Base-by-base conservation (phyloP, 176 grass and related monocot genomes). In the Thalia dealbata region DNA sequence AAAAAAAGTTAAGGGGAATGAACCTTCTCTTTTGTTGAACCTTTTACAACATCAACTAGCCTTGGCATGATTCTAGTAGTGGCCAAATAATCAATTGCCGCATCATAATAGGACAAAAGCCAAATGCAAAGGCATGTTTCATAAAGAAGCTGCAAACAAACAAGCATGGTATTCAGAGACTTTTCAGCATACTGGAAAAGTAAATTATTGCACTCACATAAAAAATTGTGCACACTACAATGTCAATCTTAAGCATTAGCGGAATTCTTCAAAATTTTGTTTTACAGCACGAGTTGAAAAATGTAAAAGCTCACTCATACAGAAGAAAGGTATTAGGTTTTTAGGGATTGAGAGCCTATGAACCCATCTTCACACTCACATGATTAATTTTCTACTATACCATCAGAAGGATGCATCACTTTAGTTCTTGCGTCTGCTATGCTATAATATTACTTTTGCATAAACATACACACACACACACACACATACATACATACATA, bases 1-100 rank as follows among this genome's bases (percentile, higher is more conserved):
- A 1, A 62, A 64, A 48, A 50, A 81, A 42, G 30, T 42, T 21
- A 69, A 67, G n/a, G 28, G 29, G 77, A 67, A 21, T 18, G 15
- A 64, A 93, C 95, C 90, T 99, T 99, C 69, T 99, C 95, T 81
- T 93, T 99, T 38, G 95, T 99, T 71, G 90, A 93, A 50, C 90
- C 79, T 82, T 99, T 99, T 78, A 93, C 90, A 86, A 89, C 95
- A 44, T 93, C 95, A 29, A 93, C 59, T 23, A 99, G 90, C 83
- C 90, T 93, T 78, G 95, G 90, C 72, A 88, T 84, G 61, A 93
- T 87, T 73, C 83, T 87, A 50, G 95, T 93, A 46, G 90, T 99
- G 83, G 87, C 91, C 22, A 99, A 78, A 78, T 99, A 93, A 67
- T 93, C 85, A 69, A 99, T 62, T 6, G 95, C 95, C 66, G 72